Evolutionary conservation across 805 yeast species (phyloP), one percentile per base, ranked within the genome.

Genomic region (Saccharomycopsis sp.): DNA sequence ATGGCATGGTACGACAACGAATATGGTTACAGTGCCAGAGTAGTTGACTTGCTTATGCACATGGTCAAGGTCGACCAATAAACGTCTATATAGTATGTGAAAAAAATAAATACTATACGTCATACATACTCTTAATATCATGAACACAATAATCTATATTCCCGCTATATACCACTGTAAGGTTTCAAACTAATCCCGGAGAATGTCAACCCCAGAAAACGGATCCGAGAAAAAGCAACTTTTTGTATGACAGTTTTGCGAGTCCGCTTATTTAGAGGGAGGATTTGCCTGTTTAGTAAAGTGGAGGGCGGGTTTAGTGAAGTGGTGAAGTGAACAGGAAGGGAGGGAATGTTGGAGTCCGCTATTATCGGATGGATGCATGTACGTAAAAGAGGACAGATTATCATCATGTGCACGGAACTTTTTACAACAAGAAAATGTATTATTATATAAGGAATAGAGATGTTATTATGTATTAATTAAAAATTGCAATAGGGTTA

Each of bases 21-120:
- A 77, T 83, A 72, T 77, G 88, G 88, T 75, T 84, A 84, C 83
- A 82, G 86, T 67, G 80, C 85, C 78, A 82, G 89, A 81, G 89
- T 84, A 66, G 86, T 83, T 67, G 89, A 84, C 75, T 80, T 84
- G 73, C 79, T 83, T 68, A 78, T 81, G 74, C 82, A 79, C 78
- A 82, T 83, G 71, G 84, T 86, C 67, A 73, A 72, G 62, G 58
- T 52, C n/a, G 60, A 58, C 52, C 3, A 44, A 29, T 29, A 29
- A 29, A 29, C n/a, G n/a, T n/a, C n/a, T n/a, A n/a, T n/a, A n/a
- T n/a, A n/a, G n/a, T n/a, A n/a, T n/a, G n/a, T n/a, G n/a, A n/a
- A n/a, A n/a, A n/a, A n/a, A n/a, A n/a, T n/a, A n/a, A n/a, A n/a
- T n/a, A n/a, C n/a, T n/a, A n/a, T n/a, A n/a, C n/a, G n/a, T n/a